Evolutionary conservation across 768 basidiomycete genomes (phyloP).

Genomic region (Suillus luteus): DNA sequence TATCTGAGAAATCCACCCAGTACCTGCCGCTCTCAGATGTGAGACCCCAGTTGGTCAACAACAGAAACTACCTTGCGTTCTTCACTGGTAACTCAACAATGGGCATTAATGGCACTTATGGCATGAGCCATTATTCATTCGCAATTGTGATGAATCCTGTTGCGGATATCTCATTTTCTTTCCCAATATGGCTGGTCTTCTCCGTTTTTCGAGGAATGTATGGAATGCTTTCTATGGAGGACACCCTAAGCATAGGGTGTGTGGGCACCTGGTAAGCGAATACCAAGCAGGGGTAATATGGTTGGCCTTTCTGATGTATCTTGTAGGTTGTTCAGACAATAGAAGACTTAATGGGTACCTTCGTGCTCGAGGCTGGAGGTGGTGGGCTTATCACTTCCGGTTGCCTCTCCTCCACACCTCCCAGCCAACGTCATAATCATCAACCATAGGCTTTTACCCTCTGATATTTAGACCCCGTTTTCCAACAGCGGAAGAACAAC

Average conservation of each 20-base stretch:
- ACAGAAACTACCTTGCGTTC: constrained; percentile 15
- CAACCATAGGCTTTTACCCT: constrained; percentile 28
- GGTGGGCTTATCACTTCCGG: constrained; percentile 82
- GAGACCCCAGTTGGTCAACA: constrained; percentile 26
- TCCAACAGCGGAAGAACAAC: constrained; percentile 30
- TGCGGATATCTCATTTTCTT: constrained; percentile 80
- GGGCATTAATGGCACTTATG: constrained; percentile 21
- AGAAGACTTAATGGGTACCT: constrained; percentile 82
- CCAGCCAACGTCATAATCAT: constrained; percentile 38
- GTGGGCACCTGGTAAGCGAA: constrained; percentile 72
- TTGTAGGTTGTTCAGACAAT: constrained; percentile 70
- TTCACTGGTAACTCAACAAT: constrained; percentile 21
- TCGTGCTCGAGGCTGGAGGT: constrained; percentile 81
- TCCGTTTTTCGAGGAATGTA: constrained; percentile 40
- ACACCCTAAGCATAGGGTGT: constrained; percentile 63
- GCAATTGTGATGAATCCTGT: constrained; percentile 84
- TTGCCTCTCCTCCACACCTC: constrained; percentile 56
- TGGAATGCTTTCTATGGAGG: constrained; percentile 74
- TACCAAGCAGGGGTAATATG: constrained; percentile 6
- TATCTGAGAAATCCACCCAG: neutral
- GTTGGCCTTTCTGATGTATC: constrained; percentile 8
- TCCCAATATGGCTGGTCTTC: constrained; percentile 69
- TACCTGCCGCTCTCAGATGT: neutral
- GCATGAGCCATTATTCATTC: constrained; percentile 63
- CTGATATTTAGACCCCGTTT: constrained; percentile 26